Evolutionary conservation across 305 asterid genomes (phyloP).

Genomic region (Rubia peregrina): DNA sequence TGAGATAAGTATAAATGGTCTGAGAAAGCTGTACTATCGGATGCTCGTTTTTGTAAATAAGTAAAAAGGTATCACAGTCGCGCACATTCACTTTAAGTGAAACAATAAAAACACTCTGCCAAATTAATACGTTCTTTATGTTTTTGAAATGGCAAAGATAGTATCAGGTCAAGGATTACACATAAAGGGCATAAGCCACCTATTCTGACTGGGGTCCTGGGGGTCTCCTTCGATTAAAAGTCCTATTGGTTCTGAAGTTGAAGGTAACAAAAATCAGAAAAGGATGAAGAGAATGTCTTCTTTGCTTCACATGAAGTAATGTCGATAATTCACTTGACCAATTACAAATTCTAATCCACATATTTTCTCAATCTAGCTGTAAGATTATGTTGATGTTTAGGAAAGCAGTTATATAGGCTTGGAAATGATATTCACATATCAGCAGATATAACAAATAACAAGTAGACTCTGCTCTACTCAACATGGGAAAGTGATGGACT

Average conservation of each 20-base stretch:
- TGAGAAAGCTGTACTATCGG: neutral
- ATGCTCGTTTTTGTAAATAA: neutral
- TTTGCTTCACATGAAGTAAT: neutral
- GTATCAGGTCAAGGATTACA: neutral
- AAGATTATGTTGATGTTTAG: neutral
- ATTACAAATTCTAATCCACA: neutral
- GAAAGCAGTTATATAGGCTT: neutral
- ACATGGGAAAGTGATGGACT: neutral
- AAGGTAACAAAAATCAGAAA: neutral
- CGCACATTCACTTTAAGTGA: neutral
- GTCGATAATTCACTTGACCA: neutral
- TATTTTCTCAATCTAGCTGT: neutral
- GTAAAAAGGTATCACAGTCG: neutral
- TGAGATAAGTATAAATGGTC: neutral
- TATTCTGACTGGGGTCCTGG: neutral
- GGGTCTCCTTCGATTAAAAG: neutral
- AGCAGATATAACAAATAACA: neutral
- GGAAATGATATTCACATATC: neutral
- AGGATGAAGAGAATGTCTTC: neutral
- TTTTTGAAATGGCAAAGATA: too few species aligned
- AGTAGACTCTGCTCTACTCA: neutral
- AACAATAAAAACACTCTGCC: neutral
- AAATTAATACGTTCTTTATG: neutral
- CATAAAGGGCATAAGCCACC: neutral
- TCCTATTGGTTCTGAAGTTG: neutral